phyloP scores from a whole-genome alignment of 78 protist species.

The Cavenderia fasciculata region DNA sequence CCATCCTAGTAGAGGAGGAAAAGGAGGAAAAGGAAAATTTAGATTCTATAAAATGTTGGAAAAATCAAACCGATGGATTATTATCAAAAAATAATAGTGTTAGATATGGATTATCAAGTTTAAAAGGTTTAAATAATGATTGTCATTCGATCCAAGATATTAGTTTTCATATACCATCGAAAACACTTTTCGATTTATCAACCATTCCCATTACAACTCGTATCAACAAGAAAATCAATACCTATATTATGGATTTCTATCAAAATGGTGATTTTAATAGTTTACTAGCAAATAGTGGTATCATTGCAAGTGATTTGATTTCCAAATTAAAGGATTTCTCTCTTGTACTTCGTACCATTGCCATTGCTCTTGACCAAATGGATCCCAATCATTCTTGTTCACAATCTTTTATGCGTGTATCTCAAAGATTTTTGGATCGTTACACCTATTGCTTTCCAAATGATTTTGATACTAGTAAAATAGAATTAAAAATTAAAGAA shows the following conservation, averaged over 20 bases:
- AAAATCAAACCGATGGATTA: not conserved
- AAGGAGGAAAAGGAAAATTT: too few species aligned
- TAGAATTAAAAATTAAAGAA: too few species aligned
- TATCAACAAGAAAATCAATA: not conserved
- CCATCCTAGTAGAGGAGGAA: not conserved
- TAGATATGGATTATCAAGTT: not conserved
- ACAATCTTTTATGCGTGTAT: not conserved
- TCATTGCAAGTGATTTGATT: conserved; percentile 1
- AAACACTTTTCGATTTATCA: not conserved
- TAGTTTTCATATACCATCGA: not conserved
- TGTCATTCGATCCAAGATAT: not conserved
- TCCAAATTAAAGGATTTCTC: conserved; percentile 7
- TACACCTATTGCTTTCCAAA: not conserved
- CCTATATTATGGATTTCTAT: conserved; percentile 33
- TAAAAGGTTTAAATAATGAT: not conserved
- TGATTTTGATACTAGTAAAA: too few species aligned
- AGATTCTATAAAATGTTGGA: too few species aligned
- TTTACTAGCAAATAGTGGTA: not conserved
- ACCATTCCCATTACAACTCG: not conserved
- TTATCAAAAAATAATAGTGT: not conserved
- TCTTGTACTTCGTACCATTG: conserved; percentile 1
- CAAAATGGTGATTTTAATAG: not conserved
- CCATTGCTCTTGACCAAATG: not conserved
- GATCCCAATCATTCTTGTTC: not conserved
- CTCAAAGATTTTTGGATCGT: not conserved